phyloP scores from a whole-genome alignment of 2,329 filamentous ascomycete genomes.

The Teratosphaeria epicoccoides region DNA sequence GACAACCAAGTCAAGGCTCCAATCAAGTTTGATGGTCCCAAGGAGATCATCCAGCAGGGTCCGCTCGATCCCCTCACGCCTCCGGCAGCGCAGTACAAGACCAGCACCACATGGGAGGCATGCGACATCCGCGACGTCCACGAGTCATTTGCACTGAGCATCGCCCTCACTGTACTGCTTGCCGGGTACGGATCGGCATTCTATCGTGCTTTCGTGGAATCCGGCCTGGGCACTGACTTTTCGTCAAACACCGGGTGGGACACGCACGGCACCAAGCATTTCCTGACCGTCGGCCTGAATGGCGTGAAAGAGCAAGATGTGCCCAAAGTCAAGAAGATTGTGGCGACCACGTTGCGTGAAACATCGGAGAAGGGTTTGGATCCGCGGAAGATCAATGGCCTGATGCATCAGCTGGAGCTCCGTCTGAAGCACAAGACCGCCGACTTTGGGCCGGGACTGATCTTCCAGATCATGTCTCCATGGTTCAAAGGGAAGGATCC shows the following conservation, averaged over 20 bases:
- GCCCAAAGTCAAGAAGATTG: constrained; percentile 60
- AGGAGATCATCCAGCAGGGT: constrained; percentile 61
- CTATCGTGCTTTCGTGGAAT: constrained; percentile 79
- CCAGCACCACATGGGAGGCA: constrained; percentile 84
- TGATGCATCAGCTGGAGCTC: constrained; percentile 89
- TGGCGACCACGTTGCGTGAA: constrained; percentile 62
- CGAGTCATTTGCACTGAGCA: constrained; percentile 76
- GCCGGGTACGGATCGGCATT: constrained; percentile 93
- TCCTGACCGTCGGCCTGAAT: constrained; percentile 83
- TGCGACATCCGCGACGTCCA: constrained; percentile 72
- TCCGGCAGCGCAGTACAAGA: constrained; percentile 81
- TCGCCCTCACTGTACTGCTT: constrained; percentile 74
- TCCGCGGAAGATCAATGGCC: constrained; percentile 79
- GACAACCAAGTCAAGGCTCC: constrained; percentile 62
- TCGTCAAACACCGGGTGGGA: constrained; percentile 93
- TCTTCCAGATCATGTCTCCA: constrained; percentile 77
- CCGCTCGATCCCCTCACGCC: constrained; percentile 81
- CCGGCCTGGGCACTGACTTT: constrained; percentile 82
- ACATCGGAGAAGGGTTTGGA: constrained; percentile 71
- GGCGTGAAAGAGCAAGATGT: constrained; percentile 79
- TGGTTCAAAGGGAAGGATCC: constrained; percentile 97
- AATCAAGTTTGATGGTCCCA: constrained; percentile 49
- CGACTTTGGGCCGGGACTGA: constrained; percentile 81
- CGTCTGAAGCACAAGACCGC: constrained; percentile 91
- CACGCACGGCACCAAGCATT: constrained; percentile 58